phyloP scores from a whole-genome alignment of 2,329 filamentous ascomycete species.

The Aspergillus sp. region DNA sequence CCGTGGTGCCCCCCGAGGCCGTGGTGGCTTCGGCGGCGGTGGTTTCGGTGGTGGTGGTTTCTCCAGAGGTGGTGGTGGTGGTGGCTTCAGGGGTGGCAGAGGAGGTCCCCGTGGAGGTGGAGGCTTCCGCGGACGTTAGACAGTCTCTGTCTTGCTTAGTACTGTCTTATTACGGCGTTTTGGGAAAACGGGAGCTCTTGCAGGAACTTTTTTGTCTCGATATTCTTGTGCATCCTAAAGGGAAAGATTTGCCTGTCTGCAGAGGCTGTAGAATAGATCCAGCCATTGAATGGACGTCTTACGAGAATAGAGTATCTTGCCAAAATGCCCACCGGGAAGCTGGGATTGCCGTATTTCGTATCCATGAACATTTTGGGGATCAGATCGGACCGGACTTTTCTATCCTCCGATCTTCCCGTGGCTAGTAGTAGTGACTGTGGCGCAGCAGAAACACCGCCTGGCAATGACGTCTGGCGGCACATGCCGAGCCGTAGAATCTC shows the following conservation, averaged over 20 bases:
- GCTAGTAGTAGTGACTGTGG: conserved; percentile 24
- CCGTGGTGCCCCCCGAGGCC: conserved; percentile 31
- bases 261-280: conserved; percentile 32
- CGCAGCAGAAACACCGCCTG: conserved; percentile 27
- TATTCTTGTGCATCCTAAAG: conserved; percentile 35
- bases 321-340: not conserved
- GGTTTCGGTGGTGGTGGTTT: conserved; percentile 43
- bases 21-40: conserved; percentile 43
- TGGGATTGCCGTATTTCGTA: not conserved
- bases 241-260: conserved; percentile 30
- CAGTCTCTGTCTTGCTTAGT: conserved; percentile 27
- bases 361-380: not conserved
- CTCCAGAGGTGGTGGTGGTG: conserved; percentile 44
- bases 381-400: no score
- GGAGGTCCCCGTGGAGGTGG: conserved; percentile 27
- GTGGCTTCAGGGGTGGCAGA: conserved; percentile 44
- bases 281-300: conserved; percentile 28
- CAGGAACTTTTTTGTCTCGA: conserved; percentile 36
- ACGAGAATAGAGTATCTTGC: conserved; percentile 8
- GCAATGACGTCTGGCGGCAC: conserved; percentile 37
- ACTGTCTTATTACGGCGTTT: conserved; percentile 46
- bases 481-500: conserved; percentile 26
- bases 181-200: conserved; percentile 42
- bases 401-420: conserved; percentile 10
- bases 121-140: conserved; percentile 24